Conservation (phyloP, 208 protist species). For the Leishmania tropica region DNA sequence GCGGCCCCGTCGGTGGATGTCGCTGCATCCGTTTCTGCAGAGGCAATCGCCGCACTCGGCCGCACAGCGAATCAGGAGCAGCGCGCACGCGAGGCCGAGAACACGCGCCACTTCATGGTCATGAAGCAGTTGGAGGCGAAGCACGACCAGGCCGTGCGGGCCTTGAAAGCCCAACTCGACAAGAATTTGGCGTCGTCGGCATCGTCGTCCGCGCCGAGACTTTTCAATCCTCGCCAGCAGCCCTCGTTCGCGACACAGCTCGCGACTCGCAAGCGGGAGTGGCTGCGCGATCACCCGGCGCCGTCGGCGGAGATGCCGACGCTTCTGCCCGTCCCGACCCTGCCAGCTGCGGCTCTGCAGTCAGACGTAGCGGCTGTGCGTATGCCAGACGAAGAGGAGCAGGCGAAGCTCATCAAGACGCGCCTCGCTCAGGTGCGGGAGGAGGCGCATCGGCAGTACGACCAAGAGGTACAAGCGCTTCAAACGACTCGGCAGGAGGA, state of each 20-base stretch:
- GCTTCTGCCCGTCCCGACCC: conserved; percentile 35
- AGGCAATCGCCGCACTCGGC: conserved; percentile 21
- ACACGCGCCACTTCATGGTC: conserved; percentile 34
- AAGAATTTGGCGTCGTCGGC: conserved; percentile 20
- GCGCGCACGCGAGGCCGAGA: conserved; percentile 37
- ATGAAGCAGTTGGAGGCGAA: conserved; percentile 56
- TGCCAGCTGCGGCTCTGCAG: conserved; percentile 31
- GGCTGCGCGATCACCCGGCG: conserved; percentile 49
- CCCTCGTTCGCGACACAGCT: conserved; percentile 36
- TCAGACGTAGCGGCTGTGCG: conserved; percentile 26
- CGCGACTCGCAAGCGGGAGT: conserved; percentile 39
- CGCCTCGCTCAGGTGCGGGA: conserved; percentile 27
- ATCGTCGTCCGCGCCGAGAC: background rate
- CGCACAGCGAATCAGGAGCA: conserved; percentile 37
- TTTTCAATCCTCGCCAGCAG: conserved; percentile 40
- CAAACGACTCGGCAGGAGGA: conserved; percentile 19
- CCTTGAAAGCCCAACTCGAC: conserved; percentile 44
- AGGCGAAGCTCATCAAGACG: conserved; percentile 33
- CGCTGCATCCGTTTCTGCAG: conserved; percentile 21
- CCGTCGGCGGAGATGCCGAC: conserved; percentile 35
- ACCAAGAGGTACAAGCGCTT: conserved; percentile 24
- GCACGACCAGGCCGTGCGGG: conserved; percentile 47
- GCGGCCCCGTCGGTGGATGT: conserved; percentile 10
- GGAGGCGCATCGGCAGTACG: conserved; percentile 18
- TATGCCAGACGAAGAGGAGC: conserved; percentile 44